phyloP scores from a whole-genome alignment of 441 rosid species.

The Jatropha podagrica region DNA sequence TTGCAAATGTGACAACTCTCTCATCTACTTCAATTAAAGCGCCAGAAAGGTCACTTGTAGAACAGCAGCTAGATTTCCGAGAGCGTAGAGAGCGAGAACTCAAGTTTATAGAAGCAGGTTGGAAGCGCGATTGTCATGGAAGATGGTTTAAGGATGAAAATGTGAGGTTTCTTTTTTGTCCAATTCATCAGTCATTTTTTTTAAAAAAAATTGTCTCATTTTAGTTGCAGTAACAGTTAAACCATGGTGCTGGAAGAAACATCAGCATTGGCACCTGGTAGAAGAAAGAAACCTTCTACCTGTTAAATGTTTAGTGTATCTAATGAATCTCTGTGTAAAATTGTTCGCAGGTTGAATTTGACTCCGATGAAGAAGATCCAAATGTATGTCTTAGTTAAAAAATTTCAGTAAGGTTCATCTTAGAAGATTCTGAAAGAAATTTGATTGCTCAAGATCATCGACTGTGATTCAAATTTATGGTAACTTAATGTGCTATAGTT shows the following conservation, averaged over 20 bases:
- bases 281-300: not conserved
- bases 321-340: not conserved
- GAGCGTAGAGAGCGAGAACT: conserved; percentile 45
- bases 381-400: conserved; percentile 28
- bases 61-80: conserved; percentile 22
- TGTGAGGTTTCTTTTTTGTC: conserved; percentile 25
- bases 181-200: not conserved
- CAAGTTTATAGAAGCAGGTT: conserved; percentile 52
- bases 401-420: not conserved
- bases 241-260: not conserved
- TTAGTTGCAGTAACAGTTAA: not conserved
- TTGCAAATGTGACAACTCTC: conserved; percentile 5
- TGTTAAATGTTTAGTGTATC: not conserved
- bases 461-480: not conserved
- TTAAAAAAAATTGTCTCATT: not conserved
- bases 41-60: conserved; percentile 6
- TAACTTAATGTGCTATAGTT: not conserved
- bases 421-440: not conserved
- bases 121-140: conserved; percentile 56
- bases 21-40: conserved; percentile 17
- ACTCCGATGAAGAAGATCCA: conserved; percentile 64
- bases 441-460: not conserved
- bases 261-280: not conserved
- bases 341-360: conserved; percentile 53
- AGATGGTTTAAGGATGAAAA: conserved; percentile 55